These are phyloP conservation scores for Eucommia ulmoides DNA, from an alignment of 257 asterid species.

Conservation along the genomic window DNA sequence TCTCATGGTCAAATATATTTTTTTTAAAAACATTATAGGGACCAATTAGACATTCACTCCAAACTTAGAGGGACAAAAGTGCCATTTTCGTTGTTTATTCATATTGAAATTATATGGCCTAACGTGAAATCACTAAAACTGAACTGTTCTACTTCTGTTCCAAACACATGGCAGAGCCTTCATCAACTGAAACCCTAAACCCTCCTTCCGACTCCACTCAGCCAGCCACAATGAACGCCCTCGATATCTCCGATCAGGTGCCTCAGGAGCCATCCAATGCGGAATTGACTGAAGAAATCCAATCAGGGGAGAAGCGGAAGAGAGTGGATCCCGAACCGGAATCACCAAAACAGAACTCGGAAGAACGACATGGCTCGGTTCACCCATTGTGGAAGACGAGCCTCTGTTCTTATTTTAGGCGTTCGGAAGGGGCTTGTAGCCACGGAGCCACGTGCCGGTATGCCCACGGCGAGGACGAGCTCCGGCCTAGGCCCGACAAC, in stretches of 20 bases:
- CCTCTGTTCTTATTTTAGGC: constrained; percentile 80
- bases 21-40: too few species aligned
- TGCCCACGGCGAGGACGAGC: constrained; percentile 89
- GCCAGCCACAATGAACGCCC: constrained; percentile 13
- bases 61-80: too few species aligned
- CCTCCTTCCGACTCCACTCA: constrained; percentile 9
- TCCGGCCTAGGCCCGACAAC: constrained; percentile 57
- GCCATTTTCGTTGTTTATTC: too few species aligned
- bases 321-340: constrained; percentile 23
- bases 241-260: constrained; percentile 20
- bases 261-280: constrained; percentile 7
- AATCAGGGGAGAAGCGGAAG: constrained; percentile 50
- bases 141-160: too few species aligned
- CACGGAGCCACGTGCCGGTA: constrained; percentile 80
- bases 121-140: too few species aligned
- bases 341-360: background rate
- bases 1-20: too few species aligned
- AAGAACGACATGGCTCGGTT: background rate
- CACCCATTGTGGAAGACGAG: constrained; percentile 77
- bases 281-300: constrained; percentile 8
- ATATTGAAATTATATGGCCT: too few species aligned
- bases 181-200: constrained; percentile 36
- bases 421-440: constrained; percentile 42
- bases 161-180: constrained; percentile 20
- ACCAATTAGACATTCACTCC: too few species aligned